These are phyloP conservation scores for Blastocystis sp. DNA, from an alignment of 352 stramenopile genomes.

Conservation along the genomic window DNA sequence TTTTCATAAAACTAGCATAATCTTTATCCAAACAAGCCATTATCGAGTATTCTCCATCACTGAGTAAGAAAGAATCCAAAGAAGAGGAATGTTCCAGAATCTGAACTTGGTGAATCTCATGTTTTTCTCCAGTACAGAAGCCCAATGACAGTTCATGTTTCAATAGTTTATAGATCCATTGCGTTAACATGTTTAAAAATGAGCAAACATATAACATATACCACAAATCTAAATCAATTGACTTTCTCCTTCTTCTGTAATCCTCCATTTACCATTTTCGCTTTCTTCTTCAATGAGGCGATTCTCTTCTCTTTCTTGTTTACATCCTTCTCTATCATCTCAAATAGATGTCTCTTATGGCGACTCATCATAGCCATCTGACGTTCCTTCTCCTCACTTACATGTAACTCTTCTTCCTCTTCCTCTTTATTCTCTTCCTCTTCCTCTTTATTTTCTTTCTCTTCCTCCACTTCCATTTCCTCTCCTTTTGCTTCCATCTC, in stretches of 20 bases:
- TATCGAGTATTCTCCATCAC: too few relatives aligned
- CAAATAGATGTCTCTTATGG: conserved; percentile 73
- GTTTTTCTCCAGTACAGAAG: too few relatives aligned
- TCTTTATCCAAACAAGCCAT: too few relatives aligned
- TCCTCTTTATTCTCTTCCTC: conserved; percentile 76
- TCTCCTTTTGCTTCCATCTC: conserved; percentile 67
- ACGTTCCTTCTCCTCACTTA: conserved; percentile 37
- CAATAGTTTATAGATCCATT: too few relatives aligned
- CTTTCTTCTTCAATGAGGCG: conserved; percentile 72
- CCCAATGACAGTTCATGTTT: too few relatives aligned
- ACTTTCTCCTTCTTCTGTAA: conserved; percentile 62
- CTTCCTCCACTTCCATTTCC: conserved; percentile 71
- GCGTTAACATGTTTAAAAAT: too few relatives aligned
- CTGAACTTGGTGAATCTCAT: too few relatives aligned
- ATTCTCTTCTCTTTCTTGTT: conserved; percentile 74
- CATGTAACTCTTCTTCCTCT: conserved; percentile 67
- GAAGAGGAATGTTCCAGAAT: too few relatives aligned
- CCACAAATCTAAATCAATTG: not conserved
- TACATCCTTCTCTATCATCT: conserved; percentile 71
- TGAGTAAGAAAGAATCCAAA: too few relatives aligned
- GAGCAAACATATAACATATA: too few relatives aligned
- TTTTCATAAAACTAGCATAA: too few relatives aligned
- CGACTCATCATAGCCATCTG: conserved; percentile 70
- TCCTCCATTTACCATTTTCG: conserved; percentile 71
- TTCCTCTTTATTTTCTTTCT: conserved; percentile 75